Percentiles rank a stretch among this genome's conserved stretches.
Evolutionary conservation across 169 alveolate genomes (phyloP).

Genomic region (Perkinsus marinus): DNA sequence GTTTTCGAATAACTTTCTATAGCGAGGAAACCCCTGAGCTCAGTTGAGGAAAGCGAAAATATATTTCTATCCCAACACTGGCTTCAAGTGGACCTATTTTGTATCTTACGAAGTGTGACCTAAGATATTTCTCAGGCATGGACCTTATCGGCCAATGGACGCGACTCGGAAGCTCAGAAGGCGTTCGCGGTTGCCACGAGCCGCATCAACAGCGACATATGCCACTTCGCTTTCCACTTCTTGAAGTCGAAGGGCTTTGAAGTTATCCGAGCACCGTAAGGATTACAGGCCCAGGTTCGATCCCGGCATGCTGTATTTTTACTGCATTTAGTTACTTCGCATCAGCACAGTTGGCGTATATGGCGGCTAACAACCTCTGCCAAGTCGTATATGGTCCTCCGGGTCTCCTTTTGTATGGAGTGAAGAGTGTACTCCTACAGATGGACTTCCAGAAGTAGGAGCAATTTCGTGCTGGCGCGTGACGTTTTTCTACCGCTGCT

Average conservation of each 20-base stretch:
- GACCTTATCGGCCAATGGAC: background rate
- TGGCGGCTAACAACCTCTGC: background rate
- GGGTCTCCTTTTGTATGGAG: constrained; percentile 15
- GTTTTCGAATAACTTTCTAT: too few species aligned
- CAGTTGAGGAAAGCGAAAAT: too few species aligned
- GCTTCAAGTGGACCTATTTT: background rate
- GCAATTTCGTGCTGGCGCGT: background rate
- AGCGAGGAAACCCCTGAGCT: too few species aligned
- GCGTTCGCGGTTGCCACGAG: constrained; percentile 2
- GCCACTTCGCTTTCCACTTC: constrained; percentile 10
- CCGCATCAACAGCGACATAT: constrained; percentile 13
- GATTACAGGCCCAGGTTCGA: background rate
- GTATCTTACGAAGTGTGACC: background rate
- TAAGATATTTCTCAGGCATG: background rate
- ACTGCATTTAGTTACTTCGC: constrained; percentile 3
- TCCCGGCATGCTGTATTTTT: background rate
- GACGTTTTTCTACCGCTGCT: background rate
- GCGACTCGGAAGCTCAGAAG: background rate
- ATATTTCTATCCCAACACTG: background rate
- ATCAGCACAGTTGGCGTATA: constrained; percentile 19
- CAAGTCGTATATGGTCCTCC: constrained; percentile 29
- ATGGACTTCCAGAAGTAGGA: constrained; percentile 3
- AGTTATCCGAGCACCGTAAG: constrained; percentile 16
- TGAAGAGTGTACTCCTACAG: constrained; percentile 2
- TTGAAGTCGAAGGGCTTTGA: constrained; percentile 5